Evolutionary conservation across 2,329 filamentous ascomycete species (phyloP).

Genomic region (Ophiostoma montium): DNA sequence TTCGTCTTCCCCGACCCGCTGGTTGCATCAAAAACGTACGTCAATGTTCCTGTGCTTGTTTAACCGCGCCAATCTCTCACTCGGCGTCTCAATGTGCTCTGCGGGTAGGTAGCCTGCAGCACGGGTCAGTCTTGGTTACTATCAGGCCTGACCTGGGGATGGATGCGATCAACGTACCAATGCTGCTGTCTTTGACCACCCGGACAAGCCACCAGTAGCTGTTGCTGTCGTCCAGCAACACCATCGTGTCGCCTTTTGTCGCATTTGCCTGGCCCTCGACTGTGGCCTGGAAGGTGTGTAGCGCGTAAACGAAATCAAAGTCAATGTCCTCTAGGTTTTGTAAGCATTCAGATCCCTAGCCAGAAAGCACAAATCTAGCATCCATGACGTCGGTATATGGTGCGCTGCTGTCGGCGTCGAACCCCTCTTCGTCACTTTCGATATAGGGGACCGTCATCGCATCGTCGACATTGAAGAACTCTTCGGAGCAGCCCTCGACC

Average conservation of each 20-base stretch:
- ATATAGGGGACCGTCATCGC: constrained; percentile 13
- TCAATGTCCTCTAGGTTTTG: constrained; percentile 93
- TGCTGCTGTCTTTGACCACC: constrained; percentile 94
- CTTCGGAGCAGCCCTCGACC: background rate
- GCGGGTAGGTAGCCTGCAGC: constrained; percentile 76
- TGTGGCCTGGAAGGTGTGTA: constrained; percentile 94
- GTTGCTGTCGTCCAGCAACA: constrained; percentile 93
- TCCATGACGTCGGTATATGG: constrained; percentile 38
- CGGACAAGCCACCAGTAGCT: constrained; percentile 99
- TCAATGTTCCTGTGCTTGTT: constrained; percentile 99
- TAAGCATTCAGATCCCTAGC: constrained; percentile 75
- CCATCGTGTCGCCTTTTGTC: constrained; percentile 97
- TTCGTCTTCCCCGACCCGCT: too few species aligned
- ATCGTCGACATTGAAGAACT: constrained; percentile 1
- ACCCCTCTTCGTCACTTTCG: constrained; percentile 13
- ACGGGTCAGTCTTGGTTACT: constrained; percentile 5
- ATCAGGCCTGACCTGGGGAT: too few species aligned
- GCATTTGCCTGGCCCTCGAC: constrained; percentile 98
- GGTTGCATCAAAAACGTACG: constrained; percentile 38
- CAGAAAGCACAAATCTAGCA: constrained; percentile 52
- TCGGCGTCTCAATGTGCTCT: constrained; percentile 96
- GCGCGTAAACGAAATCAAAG: constrained; percentile 97
- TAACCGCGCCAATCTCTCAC: constrained; percentile 77
- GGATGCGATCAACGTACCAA: constrained; percentile 37
- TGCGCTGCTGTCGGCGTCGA: constrained; percentile 45